Evolutionary conservation across 2,329 filamentous ascomycete species (phyloP), one percentile per base, ranked within the genome.

Genomic region (Pseudogymnoascus sp.): DNA sequence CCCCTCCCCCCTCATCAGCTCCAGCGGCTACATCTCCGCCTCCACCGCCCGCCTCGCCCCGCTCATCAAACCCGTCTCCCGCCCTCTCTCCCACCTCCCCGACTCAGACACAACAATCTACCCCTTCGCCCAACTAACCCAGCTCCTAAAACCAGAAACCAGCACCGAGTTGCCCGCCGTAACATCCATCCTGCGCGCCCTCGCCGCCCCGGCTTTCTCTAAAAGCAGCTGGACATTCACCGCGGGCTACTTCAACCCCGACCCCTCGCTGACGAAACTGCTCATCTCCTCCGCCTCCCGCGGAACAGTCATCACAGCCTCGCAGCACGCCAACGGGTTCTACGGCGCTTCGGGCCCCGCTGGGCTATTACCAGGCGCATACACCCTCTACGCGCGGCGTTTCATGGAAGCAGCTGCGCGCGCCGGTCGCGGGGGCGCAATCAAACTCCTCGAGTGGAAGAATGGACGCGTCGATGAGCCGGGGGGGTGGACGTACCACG

Each of bases 181-280:
- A 16, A 91, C 85, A 0, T 83, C 84, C 53, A 83, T 97, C 40
- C 82, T 97, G 3, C 82, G 82, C 47, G 83, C 83, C 0, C 81
- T 97, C 3, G 81, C 87, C 0, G 77, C 75, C 0, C 82, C 88
- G 0, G 77, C 81, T 5, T 89, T 91, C 69, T 77, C 80, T 8
- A 82, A 84, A 35, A 90, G 89, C 0, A 88, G 85, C 12, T 99
- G 94, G 94, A 94, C 91, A 0, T 97, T 99, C 74, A 97, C 94
- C 0, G 94, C 94, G 0, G 94, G 94, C 61, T 99, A 99, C 77
- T 99, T 99, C 79, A 99, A 99, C 77, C 96, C 96, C 63, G 92
- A 92, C 5, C 89, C 92, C 0, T 86, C 87, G 3, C 84, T 97
- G 18, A 92, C 90, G 2, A 84, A 87, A 40, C 83, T 96, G 0